Base-by-base conservation (phyloP, 2,329 filamentous ascomycete species). In the Ophiostoma pallidulum region DNA sequence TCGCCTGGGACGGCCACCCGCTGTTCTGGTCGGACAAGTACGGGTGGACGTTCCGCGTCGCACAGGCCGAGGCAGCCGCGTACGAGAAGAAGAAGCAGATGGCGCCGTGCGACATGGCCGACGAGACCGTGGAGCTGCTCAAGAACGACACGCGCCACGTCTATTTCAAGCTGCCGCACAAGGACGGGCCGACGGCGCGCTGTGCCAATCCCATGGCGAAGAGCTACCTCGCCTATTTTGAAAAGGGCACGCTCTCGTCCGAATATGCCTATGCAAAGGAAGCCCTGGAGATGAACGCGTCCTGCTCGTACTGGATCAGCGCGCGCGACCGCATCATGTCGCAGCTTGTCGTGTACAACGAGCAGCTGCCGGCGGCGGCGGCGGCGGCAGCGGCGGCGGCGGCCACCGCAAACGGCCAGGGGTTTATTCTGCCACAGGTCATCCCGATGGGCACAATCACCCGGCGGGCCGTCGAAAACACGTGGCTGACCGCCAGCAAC, bases 381-480 rank as follows among this genome's bases (percentile, higher is more conserved):
- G 16, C 14, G 18, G 31, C 20, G 10, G 13, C 31, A 7, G 46
- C 52, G 10, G 50, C 57, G 6, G 37, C 32, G 8, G 26, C 33
- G 7, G 16, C 54, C 60, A 0, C 48, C 61, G 18, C 57, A 6
- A 26, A 45, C 55, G 16, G 46, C 7, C 64, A 56, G n/a, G 92
- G 92, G 2, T 95, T 87, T 59, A 98, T 98, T 52, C 66, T 98
- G 18, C 92, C 92, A 1, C 92, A 98, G 59, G 73, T 98, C 51
- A 96, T 98, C 47, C 92, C 92, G 0, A 98, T 98, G 92, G 92
- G 92, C 14, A 98, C 94, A 7, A 87, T 98, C 53, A 98, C 92
- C 3, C 78, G 92, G 44, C 78, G 92, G 60, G 87, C 91, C 0
- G 92, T 98, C 7, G 92, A 98, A 59, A 97, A 96, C 54, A 98